These are phyloP conservation scores for Cyberlindnera lachancei DNA, from an alignment of 805 yeast genomes.

Conservation along the genomic window DNA sequence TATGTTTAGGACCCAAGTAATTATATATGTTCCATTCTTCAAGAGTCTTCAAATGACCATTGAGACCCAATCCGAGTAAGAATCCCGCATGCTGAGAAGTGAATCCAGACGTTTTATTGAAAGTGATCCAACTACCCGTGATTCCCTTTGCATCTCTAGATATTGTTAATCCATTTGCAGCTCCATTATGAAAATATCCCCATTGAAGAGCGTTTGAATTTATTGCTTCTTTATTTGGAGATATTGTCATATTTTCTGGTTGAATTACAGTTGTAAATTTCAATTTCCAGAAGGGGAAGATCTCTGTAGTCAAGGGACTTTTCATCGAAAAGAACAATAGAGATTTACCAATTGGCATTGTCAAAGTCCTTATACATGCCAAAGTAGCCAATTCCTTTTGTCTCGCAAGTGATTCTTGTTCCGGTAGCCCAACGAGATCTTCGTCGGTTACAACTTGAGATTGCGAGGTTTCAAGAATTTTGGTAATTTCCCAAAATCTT, in stretches of 20 bases:
- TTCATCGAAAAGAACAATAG: constrained; percentile 62
- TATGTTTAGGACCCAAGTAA: constrained; percentile 83
- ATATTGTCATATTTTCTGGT: constrained; percentile 60
- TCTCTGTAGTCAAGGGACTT: constrained; percentile 76
- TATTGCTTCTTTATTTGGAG: constrained; percentile 47
- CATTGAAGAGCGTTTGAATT: constrained; percentile 50
- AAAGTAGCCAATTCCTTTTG: constrained; percentile 54
- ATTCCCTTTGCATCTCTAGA: constrained; percentile 62
- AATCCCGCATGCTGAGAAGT: constrained; percentile 92
- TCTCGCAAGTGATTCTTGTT: constrained; percentile 45
- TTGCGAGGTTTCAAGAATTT: constrained; percentile 61
- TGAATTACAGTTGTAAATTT: constrained; percentile 58
- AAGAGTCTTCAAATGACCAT: constrained; percentile 73
- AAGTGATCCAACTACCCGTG: constrained; percentile 86
- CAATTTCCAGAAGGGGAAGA: constrained; percentile 69
- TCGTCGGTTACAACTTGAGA: constrained; percentile 42
- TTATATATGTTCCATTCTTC: constrained; percentile 98
- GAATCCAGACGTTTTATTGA: constrained; percentile 50
- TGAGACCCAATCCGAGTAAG: constrained; percentile 82
- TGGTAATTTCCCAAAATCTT: constrained; percentile 69
- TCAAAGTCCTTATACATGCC: constrained; percentile 63
- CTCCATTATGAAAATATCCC: constrained; percentile 93
- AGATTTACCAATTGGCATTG: constrained; percentile 74
- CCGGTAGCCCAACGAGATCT: constrained; percentile 29
- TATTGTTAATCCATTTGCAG: constrained; percentile 74